phyloP scores from a whole-genome alignment of 2,329 filamentous ascomycete genomes.

The Clonostachys solani region DNA sequence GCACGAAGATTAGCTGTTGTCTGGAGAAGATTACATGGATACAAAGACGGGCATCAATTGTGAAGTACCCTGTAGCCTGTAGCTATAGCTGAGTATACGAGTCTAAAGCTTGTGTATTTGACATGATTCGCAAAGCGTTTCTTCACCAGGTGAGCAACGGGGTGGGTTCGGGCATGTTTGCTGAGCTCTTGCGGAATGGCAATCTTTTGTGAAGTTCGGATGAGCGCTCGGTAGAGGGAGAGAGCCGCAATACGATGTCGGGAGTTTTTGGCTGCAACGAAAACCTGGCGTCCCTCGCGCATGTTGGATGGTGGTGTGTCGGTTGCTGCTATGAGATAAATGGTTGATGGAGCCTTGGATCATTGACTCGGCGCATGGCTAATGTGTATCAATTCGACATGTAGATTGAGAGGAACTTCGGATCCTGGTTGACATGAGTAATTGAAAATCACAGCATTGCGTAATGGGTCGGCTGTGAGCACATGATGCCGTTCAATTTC shows the following conservation, averaged over 20 bases:
- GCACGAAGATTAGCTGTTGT: neutral
- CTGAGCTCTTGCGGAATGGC: conserved; percentile 41
- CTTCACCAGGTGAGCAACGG: conserved; percentile 53
- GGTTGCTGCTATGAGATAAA: too few relatives aligned
- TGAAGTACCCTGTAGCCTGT: conserved; percentile 60
- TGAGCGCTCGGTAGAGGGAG: conserved; percentile 68
- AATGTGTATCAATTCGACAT: too few relatives aligned
- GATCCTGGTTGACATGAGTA: too few relatives aligned
- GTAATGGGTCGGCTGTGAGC: too few relatives aligned
- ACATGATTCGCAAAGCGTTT: conserved; percentile 60
- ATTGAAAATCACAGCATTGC: too few relatives aligned
- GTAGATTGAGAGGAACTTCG: too few relatives aligned
- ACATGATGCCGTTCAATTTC: too few relatives aligned
- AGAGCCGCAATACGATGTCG: conserved; percentile 55
- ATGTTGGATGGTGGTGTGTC: too few relatives aligned
- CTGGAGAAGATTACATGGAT: too few relatives aligned
- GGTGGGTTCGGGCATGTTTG: conserved; percentile 20
- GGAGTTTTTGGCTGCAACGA: conserved; percentile 43
- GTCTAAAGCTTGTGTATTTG: conserved; percentile 50
- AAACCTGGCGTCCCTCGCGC: conserved; percentile 7
- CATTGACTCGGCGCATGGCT: too few relatives aligned
- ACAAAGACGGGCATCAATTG: too few relatives aligned
- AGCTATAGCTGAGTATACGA: conserved; percentile 58
- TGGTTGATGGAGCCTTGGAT: too few relatives aligned
- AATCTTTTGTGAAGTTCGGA: conserved; percentile 51